Conservation (phyloP, 257 asterid genomes). For the Lavandula angustifolia region DNA sequence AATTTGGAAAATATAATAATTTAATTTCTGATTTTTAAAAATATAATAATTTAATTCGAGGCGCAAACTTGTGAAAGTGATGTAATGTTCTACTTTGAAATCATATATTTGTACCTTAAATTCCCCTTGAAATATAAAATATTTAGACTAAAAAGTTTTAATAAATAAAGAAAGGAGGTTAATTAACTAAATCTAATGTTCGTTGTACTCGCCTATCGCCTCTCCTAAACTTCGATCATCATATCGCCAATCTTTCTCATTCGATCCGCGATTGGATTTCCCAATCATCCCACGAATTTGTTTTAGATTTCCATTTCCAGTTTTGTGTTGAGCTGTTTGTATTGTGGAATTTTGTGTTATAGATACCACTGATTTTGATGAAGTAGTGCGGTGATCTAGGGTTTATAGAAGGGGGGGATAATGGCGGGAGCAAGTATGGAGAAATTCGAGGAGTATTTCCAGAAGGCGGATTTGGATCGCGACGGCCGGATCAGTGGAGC, state of each 20-base stretch:
- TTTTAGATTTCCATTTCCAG: not conserved
- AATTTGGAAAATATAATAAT: no score
- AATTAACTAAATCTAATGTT: not conserved
- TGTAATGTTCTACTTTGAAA: no score
- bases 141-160: no score
- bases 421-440: slow-evolving; percentile 61
- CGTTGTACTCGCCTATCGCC: not conserved
- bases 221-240: not conserved
- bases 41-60: no score
- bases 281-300: not conserved
- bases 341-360: slow-evolving; percentile 3
- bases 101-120: no score
- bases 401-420: slow-evolving; percentile 17
- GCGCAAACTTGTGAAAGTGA: no score
- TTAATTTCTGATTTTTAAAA: no score
- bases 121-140: no score
- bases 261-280: slow-evolving; percentile 26
- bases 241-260: not conserved
- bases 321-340: slow-evolving; percentile 23
- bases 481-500: slow-evolving; percentile 92
- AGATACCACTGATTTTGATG: slow-evolving; percentile 21
- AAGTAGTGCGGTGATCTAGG: slow-evolving; percentile 38
- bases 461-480: slow-evolving; percentile 89
- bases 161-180: no score
- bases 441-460: slow-evolving; percentile 81